Conservation (phyloP, 345 rosid species). For the Dipteronia sinensis region DNA sequence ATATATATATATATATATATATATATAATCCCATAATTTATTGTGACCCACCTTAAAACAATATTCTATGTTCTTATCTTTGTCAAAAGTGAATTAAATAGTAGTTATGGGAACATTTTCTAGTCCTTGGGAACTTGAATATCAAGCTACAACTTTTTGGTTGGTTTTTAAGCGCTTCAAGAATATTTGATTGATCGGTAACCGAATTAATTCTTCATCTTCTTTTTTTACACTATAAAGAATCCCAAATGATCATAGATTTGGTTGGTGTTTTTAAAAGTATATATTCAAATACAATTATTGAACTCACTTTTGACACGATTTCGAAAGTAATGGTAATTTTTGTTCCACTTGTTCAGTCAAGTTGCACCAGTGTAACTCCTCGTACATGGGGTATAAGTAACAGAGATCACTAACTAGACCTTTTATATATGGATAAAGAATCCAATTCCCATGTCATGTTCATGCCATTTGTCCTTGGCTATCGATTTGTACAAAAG, state of each 20-base stretch:
- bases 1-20: too few species aligned
- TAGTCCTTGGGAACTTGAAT: neutral
- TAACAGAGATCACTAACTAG: neutral
- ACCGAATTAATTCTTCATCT: neutral
- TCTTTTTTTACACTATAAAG: too few species aligned
- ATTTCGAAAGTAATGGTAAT: neutral
- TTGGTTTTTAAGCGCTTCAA: neutral
- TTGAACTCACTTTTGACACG: neutral
- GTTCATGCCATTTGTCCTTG: neutral
- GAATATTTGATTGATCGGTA: neutral
- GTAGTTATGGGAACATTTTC: neutral
- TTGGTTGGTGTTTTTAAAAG: neutral
- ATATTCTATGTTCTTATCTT: neutral
- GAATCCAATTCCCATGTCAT: neutral
- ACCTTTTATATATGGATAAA: neutral
- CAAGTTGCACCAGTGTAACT: neutral
- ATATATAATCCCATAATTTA: neutral
- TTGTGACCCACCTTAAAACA: neutral
- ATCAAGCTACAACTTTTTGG: neutral
- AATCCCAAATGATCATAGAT: neutral
- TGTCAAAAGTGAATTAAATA: neutral
- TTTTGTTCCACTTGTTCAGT: neutral
- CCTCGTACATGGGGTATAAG: neutral
- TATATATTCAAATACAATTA: too few species aligned
- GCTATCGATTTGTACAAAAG: neutral